Conservation (phyloP, 164 flowering plant genomes). For the Paratinospora sagittata region DNA sequence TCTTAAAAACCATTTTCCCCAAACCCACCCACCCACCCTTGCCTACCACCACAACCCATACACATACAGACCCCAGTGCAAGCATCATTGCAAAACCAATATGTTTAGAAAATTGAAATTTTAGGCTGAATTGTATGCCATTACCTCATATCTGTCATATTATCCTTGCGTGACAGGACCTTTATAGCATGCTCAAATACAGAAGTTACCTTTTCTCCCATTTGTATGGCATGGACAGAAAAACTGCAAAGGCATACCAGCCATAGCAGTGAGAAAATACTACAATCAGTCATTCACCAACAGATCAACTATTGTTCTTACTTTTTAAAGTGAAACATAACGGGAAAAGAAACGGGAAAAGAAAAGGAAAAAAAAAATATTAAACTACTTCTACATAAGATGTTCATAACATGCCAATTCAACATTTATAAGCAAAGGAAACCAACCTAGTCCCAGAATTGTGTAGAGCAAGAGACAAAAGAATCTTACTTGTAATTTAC, state of each 20-base stretch:
- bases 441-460: background rate
- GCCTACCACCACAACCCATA: no score
- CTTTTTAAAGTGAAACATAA: no score
- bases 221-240: slow-evolving; percentile 90
- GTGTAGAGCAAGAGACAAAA: slow-evolving; percentile 1
- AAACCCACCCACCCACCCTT: no score
- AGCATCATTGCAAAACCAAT: background rate
- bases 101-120: background rate
- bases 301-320: no score
- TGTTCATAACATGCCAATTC: background rate
- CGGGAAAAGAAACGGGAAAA: no score
- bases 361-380: background rate
- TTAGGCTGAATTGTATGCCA: background rate
- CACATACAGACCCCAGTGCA: no score
- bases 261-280: background rate
- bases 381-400: background rate
- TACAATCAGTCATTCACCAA: no score
- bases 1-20: no score
- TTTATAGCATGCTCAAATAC: slow-evolving; percentile 78
- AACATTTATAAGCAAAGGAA: background rate
- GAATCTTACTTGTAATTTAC: slow-evolving; percentile 75
- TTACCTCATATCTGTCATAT: slow-evolving; percentile 56
- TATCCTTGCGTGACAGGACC: slow-evolving; percentile 68
- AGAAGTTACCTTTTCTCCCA: slow-evolving; percentile 89
- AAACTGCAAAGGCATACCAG: slow-evolving; percentile 47